Percentiles rank a stretch among this genome's conserved stretches.
Conservation (phyloP, 306 rosid genomes). For the Quercus bicolor region DNA sequence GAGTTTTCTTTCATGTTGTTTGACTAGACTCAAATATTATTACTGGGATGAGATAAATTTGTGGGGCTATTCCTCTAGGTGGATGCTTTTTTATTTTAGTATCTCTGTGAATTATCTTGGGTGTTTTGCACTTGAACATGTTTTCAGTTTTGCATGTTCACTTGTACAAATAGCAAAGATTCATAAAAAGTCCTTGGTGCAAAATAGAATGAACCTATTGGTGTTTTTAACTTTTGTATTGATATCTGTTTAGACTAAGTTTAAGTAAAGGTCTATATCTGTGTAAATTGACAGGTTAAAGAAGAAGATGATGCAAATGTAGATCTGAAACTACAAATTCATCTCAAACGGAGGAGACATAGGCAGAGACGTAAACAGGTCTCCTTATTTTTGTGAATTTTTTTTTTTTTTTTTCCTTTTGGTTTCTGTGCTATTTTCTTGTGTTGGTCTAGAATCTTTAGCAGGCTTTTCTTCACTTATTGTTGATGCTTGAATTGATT, state of each 20-base stretch:
- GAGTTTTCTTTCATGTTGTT: conserved; percentile 1
- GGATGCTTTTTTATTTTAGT: neutral
- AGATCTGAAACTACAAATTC: conserved; percentile 69
- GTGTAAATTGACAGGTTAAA: conserved; percentile 55
- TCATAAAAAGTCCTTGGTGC: neutral
- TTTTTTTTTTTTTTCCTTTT: neutral
- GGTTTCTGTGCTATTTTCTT: conserved; percentile 6
- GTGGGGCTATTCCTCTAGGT: neutral
- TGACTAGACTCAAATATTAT: neutral
- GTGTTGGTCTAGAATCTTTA: neutral
- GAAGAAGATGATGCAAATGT: conserved; percentile 89
- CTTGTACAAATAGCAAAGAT: neutral
- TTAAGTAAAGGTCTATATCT: conserved; percentile 11
- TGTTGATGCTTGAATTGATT: conserved; percentile 6
- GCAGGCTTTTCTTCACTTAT: neutral
- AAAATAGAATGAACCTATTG: neutral
- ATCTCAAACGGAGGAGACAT: conserved; percentile 68
- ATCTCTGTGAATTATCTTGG: neutral
- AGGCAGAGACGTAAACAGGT: conserved; percentile 67
- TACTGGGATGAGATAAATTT: neutral
- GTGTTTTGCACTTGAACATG: neutral
- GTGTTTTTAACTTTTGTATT: neutral
- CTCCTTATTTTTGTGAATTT: neutral
- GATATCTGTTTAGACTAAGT: conserved; percentile 5
- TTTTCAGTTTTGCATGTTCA: neutral